phyloP scores from a whole-genome alignment of 129 eudicot genomes.

The Arctium lappa region DNA sequence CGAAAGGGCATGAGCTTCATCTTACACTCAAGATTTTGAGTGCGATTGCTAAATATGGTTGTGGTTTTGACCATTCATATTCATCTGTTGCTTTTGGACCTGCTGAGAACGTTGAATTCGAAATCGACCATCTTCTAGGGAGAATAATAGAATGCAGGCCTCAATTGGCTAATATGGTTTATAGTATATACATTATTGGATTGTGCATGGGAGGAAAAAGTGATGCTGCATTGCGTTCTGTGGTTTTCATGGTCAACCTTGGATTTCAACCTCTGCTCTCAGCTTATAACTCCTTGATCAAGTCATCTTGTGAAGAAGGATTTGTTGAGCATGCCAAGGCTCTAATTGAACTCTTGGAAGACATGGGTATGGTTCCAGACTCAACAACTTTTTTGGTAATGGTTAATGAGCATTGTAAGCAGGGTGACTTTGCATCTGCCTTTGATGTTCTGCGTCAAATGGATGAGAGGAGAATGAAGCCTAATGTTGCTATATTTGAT shows the following conservation, averaged over 20 bases:
- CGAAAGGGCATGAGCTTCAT: conserved; percentile 45
- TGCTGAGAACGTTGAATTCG: conserved; percentile 18
- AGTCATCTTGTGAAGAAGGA: conserved; percentile 50
- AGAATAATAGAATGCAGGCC: conserved; percentile 35
- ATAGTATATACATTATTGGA: conserved; percentile 49
- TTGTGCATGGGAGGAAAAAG: conserved; percentile 48
- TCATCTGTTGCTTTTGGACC: conserved; percentile 17
- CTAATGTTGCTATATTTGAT: conserved; percentile 56
- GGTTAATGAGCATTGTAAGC: conserved; percentile 49
- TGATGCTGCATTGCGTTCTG: conserved; percentile 38
- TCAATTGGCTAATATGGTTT: conserved; percentile 35
- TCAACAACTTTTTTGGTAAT: conserved; percentile 45
- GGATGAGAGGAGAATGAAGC: conserved; percentile 50
- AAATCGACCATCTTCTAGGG: conserved; percentile 42
- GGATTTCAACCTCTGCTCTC: conserved; percentile 47
- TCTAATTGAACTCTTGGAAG: conserved; percentile 58
- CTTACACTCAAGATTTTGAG: conserved; percentile 47
- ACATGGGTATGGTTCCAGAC: conserved; percentile 42
- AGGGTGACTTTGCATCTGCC: conserved; percentile 41
- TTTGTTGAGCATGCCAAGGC: conserved; percentile 30
- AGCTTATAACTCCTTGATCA: conserved; percentile 64
- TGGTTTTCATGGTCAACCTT: conserved; percentile 45
- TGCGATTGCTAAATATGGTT: conserved; percentile 48
- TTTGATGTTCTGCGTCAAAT: conserved; percentile 46
- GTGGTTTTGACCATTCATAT: conserved; percentile 40